These are phyloP conservation scores for Sporisorium iseilematis-ciliati DNA, from an alignment of 1,284 basidiomycete species.

Conservation along the genomic window DNA sequence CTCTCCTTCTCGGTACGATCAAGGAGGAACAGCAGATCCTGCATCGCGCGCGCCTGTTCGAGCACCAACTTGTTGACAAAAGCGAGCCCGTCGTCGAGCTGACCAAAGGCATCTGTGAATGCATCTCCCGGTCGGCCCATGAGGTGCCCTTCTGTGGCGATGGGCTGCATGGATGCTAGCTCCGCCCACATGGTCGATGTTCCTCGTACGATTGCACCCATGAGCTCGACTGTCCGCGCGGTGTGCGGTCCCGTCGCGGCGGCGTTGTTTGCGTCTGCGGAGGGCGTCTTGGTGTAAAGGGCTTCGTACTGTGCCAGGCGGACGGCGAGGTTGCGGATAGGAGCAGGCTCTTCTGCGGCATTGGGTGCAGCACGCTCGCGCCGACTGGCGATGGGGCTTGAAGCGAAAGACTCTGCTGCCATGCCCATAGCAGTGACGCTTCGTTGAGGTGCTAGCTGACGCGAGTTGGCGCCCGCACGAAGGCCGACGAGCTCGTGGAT, in stretches of 20 bases:
- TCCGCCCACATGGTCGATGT: slow-evolving; percentile 48
- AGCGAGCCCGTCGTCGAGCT: slow-evolving; percentile 45
- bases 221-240: slow-evolving; percentile 38
- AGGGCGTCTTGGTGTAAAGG: slow-evolving; percentile 39
- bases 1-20: slow-evolving; percentile 50
- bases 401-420: slow-evolving; percentile 8
- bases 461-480: slow-evolving; percentile 14
- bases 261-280: slow-evolving; percentile 13
- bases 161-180: slow-evolving; percentile 44
- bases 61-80: slow-evolving; percentile 52
- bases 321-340: slow-evolving; percentile 46
- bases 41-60: slow-evolving; percentile 46
- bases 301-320: slow-evolving; percentile 43
- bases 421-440: slow-evolving; percentile 40
- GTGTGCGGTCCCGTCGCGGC: slow-evolving; percentile 28
- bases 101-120: slow-evolving; percentile 42
- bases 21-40: slow-evolving; percentile 45
- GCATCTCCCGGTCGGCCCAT: slow-evolving; percentile 34
- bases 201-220: slow-evolving; percentile 40
- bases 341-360: slow-evolving; percentile 36
- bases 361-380: slow-evolving; percentile 1
- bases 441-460: slow-evolving; percentile 14
- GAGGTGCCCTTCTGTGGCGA: slow-evolving; percentile 46
- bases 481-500: slow-evolving; percentile 41
- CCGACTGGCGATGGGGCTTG: slow-evolving; percentile 2